Base-by-base conservation (phyloP, 768 basidiomycete genomes). In the Psilocybe cubensis region DNA sequence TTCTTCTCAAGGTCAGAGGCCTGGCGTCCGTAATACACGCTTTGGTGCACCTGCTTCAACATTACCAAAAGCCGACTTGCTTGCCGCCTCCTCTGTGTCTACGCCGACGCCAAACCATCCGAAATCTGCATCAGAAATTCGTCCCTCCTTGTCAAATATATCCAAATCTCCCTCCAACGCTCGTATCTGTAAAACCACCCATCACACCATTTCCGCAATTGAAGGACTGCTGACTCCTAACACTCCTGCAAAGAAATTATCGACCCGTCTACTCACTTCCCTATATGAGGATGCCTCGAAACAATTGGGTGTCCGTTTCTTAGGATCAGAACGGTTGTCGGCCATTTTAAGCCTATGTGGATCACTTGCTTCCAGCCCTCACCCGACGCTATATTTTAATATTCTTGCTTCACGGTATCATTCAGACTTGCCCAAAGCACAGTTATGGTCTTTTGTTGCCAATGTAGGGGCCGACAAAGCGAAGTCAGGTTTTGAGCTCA, bases 381-480 rank as follows among this genome's bases (percentile, higher is more conserved):
- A 3, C 21, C 21, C 1, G 2, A 17, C 6, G 10, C 35, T 21
- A 8, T 50, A 35, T 25, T 11, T 28, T 41, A 54, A 18, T 31
- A 17, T 25, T 3, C 18, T 54, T 20, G 40, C 40, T 1, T 6
- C 18, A 8, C 28, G 29, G 21, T 59, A 33, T n/a, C 5, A 33
- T 4, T 14, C 14, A 23, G 10, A 7, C 12, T 23, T 20, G 10
- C n/a, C 25, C 3, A 50, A 35, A 17, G 23, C 40, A 3, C 11
- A 35, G 9, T 49, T 59, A 12, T 59, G 57, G 57, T 24, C 52
- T 7, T 49, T 49, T 1, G 11, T 54, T 20, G 46, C 47, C 21
- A 24, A 46, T 49, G 17, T 59, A 8, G 57, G 35, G 3, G 46
- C 28, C 4, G 57, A 53, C n/a, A 48, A 48, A 25, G 40, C 41